These are phyloP conservation scores for Diutina sp. DNA, from an alignment of 1,139 yeast species.

Conservation along the genomic window DNA sequence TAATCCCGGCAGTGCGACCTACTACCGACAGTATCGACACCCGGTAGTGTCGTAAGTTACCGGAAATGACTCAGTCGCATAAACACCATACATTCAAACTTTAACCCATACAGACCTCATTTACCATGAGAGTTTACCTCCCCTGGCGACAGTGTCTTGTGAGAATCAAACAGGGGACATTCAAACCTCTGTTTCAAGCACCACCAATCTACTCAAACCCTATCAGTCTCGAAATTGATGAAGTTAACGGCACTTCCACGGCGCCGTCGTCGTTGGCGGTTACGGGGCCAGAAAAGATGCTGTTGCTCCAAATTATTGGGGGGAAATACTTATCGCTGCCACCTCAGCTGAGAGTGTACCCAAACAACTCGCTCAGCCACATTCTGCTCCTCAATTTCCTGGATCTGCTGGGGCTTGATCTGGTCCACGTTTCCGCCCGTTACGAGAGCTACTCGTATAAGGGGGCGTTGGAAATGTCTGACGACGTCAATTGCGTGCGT, in stretches of 20 bases:
- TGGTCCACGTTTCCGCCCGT: conserved; percentile 77
- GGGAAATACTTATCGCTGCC: conserved; percentile 38
- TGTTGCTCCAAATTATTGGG: conserved; percentile 19
- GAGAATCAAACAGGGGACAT: conserved; percentile 10
- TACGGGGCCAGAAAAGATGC: conserved; percentile 23
- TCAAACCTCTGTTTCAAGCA: conserved; percentile 6
- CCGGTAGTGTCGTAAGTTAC: neutral
- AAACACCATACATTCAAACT: no score
- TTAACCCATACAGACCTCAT: neutral
- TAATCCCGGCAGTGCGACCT: neutral
- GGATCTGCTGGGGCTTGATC: conserved; percentile 41
- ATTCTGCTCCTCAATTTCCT: conserved; percentile 48
- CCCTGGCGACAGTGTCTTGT: conserved; percentile 6
- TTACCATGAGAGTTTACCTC: conserved; percentile 2
- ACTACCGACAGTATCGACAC: neutral
- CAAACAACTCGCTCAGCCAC: conserved; percentile 18
- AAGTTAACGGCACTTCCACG: conserved; percentile 9
- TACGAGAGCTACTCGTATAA: conserved; percentile 64
- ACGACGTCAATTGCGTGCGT: conserved; percentile 60
- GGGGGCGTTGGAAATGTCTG: conserved; percentile 42
- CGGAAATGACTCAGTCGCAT: no score
- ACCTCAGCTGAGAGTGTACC: conserved; percentile 40
- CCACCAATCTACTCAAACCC: conserved; percentile 13
- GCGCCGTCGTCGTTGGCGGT: conserved; percentile 19
- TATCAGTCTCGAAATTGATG: conserved; percentile 13